Evolutionary conservation across 371 early-diverging fungal genomes (phyloP).

Genomic region (Mucor sp.): DNA sequence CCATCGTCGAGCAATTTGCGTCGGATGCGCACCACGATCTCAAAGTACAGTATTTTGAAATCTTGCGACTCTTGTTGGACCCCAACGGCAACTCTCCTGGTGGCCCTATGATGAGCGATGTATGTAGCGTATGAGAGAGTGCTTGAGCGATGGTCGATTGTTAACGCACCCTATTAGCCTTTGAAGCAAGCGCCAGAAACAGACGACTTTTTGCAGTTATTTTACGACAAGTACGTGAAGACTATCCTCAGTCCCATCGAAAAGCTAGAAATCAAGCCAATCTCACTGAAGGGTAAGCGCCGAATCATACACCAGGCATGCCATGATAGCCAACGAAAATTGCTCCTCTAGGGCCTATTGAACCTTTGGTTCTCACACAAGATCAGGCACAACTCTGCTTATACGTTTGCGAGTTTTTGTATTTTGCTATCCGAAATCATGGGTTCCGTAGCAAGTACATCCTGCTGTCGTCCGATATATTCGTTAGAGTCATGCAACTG

Average conservation of each 20-base stretch:
- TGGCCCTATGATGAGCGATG: slow-evolving; percentile 22
- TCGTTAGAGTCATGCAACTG: slow-evolving; percentile 62
- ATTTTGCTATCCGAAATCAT: slow-evolving; percentile 65
- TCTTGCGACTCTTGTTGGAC: slow-evolving; percentile 74
- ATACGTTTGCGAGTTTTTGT: slow-evolving; percentile 75
- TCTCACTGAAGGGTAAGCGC: slow-evolving; percentile 26
- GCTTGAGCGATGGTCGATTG: background rate
- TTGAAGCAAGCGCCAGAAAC: slow-evolving; percentile 60
- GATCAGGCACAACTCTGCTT: slow-evolving; percentile 47
- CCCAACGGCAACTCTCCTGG: slow-evolving; percentile 23
- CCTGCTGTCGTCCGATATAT: slow-evolving; percentile 63
- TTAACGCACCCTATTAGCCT: background rate
- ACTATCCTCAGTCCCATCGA: slow-evolving; percentile 65
- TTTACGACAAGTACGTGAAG: slow-evolving; percentile 67
- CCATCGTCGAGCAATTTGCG: slow-evolving; percentile 65
- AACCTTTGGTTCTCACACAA: slow-evolving; percentile 27
- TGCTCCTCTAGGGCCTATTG: slow-evolving; percentile 28
- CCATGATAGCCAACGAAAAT: background rate
- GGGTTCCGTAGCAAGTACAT: slow-evolving; percentile 77
- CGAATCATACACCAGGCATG: background rate
- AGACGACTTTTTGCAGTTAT: slow-evolving; percentile 73
- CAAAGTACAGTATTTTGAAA: slow-evolving; percentile 73
- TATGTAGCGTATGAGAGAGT: background rate
- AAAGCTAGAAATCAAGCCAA: slow-evolving; percentile 34
- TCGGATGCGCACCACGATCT: slow-evolving; percentile 62